Evolutionary conservation across 257 asterid species (phyloP).

Genomic region (Petunia axillaris): DNA sequence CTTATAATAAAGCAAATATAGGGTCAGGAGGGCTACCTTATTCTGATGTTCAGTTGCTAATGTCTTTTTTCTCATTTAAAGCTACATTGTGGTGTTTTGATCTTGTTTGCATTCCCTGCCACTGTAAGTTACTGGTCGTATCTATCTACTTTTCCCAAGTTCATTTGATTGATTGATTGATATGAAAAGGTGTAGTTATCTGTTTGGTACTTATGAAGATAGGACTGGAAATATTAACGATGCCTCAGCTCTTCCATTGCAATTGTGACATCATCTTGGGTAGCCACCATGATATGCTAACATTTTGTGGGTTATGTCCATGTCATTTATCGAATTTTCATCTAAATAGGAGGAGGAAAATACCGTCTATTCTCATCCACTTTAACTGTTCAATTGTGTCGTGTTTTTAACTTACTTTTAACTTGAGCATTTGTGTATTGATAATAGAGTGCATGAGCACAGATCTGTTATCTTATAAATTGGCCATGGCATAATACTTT

Average conservation of each 20-base stretch:
- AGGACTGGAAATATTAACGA: neutral
- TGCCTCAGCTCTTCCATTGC: slow-evolving; percentile 7
- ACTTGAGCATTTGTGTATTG: neutral
- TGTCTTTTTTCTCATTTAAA: neutral
- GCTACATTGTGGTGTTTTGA: neutral
- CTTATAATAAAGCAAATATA: neutral
- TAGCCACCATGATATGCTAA: neutral
- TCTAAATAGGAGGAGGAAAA: slow-evolving; percentile 19
- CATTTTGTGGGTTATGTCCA: slow-evolving; percentile 5
- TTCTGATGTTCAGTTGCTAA: slow-evolving; percentile 11
- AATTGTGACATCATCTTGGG: slow-evolving; percentile 12
- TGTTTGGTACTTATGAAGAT: slow-evolving; percentile 5
- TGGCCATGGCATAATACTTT: neutral
- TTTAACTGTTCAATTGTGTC: neutral
- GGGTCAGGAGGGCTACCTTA: neutral
- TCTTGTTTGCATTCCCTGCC: neutral
- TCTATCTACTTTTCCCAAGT: neutral
- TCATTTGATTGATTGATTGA: neutral
- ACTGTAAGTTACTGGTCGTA: neutral
- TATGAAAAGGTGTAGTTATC: neutral
- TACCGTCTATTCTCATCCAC: neutral
- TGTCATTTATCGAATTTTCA: slow-evolving; percentile 3
- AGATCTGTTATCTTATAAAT: slow-evolving; percentile 5
- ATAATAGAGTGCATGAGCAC: neutral
- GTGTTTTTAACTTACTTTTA: no score